Conservation (phyloP, 352 stramenopile genomes). For the Elongisporangium anandrum region DNA sequence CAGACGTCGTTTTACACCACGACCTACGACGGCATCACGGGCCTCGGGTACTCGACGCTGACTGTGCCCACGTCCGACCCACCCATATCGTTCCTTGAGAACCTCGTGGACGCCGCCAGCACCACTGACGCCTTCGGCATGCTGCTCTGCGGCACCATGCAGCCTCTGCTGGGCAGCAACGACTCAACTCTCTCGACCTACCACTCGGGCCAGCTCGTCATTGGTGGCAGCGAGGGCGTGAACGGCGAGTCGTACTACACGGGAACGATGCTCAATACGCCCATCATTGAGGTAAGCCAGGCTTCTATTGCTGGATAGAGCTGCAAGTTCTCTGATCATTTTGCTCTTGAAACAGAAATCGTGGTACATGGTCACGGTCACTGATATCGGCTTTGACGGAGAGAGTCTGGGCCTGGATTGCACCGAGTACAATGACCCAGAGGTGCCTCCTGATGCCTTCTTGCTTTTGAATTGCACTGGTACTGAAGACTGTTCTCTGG, state of each 20-base stretch:
- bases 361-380: constrained; percentile 78
- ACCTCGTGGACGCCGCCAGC: constrained; percentile 33
- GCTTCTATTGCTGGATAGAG: constrained; percentile 1
- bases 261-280: constrained; percentile 74
- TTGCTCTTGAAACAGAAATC: constrained; percentile 46
- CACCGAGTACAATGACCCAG: constrained; percentile 64
- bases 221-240: constrained; percentile 57
- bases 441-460: constrained; percentile 11
- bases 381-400: constrained; percentile 62
- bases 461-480: neutral
- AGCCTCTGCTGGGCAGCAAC: constrained; percentile 41
- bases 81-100: constrained; percentile 51
- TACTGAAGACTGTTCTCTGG: neutral
- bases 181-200: constrained; percentile 34
- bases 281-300: constrained; percentile 28
- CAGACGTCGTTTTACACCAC: constrained; percentile 72
- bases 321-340: too few relatives aligned
- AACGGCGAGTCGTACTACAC: constrained; percentile 56
- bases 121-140: constrained; percentile 66
- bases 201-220: constrained; percentile 56
- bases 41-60: constrained; percentile 57
- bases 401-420: constrained; percentile 59
- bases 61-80: constrained; percentile 35
- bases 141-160: constrained; percentile 75
- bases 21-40: constrained; percentile 77